Evolutionary conservation across 768 basidiomycete species (phyloP).

Genomic region (Phylloporus rhodoxanthus): DNA sequence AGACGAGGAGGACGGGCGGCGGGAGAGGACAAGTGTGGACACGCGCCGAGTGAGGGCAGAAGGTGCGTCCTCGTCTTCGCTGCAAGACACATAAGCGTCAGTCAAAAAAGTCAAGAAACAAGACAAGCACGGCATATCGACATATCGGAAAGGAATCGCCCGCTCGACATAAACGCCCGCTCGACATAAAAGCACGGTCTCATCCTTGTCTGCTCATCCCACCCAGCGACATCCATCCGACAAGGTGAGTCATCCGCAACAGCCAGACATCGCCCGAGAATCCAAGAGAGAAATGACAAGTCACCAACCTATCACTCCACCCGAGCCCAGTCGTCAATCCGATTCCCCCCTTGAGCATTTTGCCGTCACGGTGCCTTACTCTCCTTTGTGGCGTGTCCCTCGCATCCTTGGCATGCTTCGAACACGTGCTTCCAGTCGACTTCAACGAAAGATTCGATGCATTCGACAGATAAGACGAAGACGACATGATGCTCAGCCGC

Average conservation of each 20-base stretch:
- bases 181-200: slow-evolving; percentile 9
- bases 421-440: slow-evolving; percentile 21
- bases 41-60: slow-evolving; percentile 60
- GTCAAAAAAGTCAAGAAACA: not conserved
- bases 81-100: slow-evolving; percentile 20
- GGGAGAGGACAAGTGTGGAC: slow-evolving; percentile 49
- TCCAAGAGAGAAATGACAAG: not conserved
- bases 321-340: slow-evolving; percentile 68
- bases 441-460: slow-evolving; percentile 21
- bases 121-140: slow-evolving; percentile 7
- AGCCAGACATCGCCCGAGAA: not conserved
- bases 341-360: slow-evolving; percentile 52
- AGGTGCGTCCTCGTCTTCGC: slow-evolving; percentile 71
- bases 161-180: too few relatives aligned
- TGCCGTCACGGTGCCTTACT: slow-evolving; percentile 58
- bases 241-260: not conserved
- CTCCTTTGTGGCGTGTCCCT: slow-evolving; percentile 53
- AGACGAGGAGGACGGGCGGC: slow-evolving; percentile 42
- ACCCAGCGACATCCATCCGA: not conserved
- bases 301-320: slow-evolving; percentile 64
- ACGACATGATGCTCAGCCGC: slow-evolving; percentile 26
- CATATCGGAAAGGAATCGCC: slow-evolving; percentile 1
- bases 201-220: slow-evolving; percentile 1
- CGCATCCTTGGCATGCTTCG: slow-evolving; percentile 41
- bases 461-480: slow-evolving; percentile 24